Percentiles rank a stretch among this genome's conserved stretches.
phyloP scores from a whole-genome alignment of 1,139 yeast species.

The Kurtzmaniella quercitrusa region DNA sequence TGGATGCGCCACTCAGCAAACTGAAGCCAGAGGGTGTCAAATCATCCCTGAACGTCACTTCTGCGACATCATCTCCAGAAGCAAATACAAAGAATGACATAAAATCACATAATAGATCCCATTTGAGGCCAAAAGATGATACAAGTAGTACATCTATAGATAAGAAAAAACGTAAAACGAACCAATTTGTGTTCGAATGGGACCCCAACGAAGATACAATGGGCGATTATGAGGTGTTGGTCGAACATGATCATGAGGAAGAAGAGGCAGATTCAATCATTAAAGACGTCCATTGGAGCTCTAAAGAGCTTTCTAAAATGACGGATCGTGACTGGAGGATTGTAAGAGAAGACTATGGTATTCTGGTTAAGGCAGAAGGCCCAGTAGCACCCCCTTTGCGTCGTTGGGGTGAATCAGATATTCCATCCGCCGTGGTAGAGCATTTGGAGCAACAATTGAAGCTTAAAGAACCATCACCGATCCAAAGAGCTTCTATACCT shows the following conservation, averaged over 20 bases:
- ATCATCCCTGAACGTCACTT: not conserved
- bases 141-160: slow-evolving; percentile 5
- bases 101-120: not conserved
- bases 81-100: not conserved
- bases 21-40: not conserved
- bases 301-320: slow-evolving; percentile 65
- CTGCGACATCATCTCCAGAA: not conserved
- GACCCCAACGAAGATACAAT: slow-evolving; percentile 63
- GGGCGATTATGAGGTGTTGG: slow-evolving; percentile 38
- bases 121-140: not conserved
- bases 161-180: slow-evolving; percentile 1
- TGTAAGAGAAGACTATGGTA: slow-evolving; percentile 72
- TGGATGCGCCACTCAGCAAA: not conserved
- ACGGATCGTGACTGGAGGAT: slow-evolving; percentile 85
- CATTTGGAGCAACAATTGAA: slow-evolving; percentile 35
- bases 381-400: slow-evolving; percentile 58
- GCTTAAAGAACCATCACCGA: slow-evolving; percentile 73
- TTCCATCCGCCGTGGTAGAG: slow-evolving; percentile 41
- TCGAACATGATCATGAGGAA: slow-evolving; percentile 15
- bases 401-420: slow-evolving; percentile 61
- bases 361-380: slow-evolving; percentile 51
- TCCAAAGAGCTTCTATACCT: slow-evolving; percentile 87
- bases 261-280: slow-evolving; percentile 9
- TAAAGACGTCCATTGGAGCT: slow-evolving; percentile 60
- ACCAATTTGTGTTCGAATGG: slow-evolving; percentile 71